Evolutionary conservation across 345 rosid genomes (phyloP).

Genomic region (Citrus mangshanensis): DNA sequence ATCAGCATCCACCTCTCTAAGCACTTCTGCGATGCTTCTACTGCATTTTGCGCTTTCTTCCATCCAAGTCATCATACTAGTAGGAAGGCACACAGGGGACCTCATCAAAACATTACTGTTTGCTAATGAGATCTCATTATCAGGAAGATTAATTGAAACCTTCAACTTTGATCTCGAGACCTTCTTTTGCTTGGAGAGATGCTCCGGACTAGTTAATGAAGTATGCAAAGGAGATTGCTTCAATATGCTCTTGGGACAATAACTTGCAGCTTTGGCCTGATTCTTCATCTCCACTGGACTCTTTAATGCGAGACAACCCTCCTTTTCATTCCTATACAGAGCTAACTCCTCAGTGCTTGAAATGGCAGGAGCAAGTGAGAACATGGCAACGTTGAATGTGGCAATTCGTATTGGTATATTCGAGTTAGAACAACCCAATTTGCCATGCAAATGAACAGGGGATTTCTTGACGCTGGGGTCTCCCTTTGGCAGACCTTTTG

Average conservation of each 20-base stretch:
- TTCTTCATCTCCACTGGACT: constrained; percentile 23
- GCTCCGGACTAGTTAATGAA: constrained; percentile 18
- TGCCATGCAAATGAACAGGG: constrained; percentile 20
- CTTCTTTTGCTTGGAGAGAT: constrained; percentile 27
- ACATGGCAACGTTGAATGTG: constrained; percentile 94
- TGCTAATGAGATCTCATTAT: constrained; percentile 86
- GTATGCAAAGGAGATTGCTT: constrained; percentile 79
- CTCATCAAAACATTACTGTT: constrained; percentile 63
- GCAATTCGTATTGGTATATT: constrained; percentile 68
- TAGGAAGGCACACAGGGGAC: constrained; percentile 82
- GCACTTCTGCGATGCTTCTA: constrained; percentile 76
- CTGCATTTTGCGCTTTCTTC: constrained; percentile 48
- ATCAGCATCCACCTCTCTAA: constrained; percentile 79
- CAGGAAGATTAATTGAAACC: constrained; percentile 90
- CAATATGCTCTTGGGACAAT: constrained; percentile 63
- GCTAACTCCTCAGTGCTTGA: constrained; percentile 40
- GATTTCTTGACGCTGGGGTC: constrained; percentile 20
- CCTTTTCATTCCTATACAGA: constrained; percentile 23
- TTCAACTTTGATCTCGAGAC: constrained; percentile 43
- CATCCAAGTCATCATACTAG: constrained; percentile 38
- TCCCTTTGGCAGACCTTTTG: constrained; percentile 36
- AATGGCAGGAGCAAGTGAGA: constrained; percentile 83
- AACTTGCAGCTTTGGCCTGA: constrained; percentile 13
- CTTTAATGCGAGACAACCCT: constrained; percentile 16
- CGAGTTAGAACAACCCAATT: constrained; percentile 17